These are phyloP conservation scores for Xerocomus nothofagi DNA, from an alignment of 1,284 basidiomycete genomes.

Conservation along the genomic window DNA sequence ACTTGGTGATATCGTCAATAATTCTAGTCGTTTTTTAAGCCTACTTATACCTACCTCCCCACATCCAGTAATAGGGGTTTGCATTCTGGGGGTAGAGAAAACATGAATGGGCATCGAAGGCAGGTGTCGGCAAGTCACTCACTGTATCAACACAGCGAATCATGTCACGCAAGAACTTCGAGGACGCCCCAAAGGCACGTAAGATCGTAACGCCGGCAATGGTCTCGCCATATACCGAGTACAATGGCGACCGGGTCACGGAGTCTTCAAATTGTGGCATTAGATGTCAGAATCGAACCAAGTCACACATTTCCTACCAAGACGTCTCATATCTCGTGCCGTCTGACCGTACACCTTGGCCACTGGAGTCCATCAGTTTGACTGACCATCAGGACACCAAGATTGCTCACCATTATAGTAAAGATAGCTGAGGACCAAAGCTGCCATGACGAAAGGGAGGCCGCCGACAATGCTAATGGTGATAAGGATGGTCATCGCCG, in stretches of 20 bases:
- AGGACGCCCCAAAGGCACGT: conserved; percentile 85
- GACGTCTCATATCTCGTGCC: conserved; percentile 84
- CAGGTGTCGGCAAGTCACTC: conserved; percentile 26
- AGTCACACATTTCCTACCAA: conserved; percentile 54
- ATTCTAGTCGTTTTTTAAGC: neutral
- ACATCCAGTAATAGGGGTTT: conserved; percentile 81
- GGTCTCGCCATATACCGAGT: conserved; percentile 90
- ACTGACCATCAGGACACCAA: neutral
- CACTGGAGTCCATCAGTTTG: conserved; percentile 30
- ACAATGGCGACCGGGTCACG: conserved; percentile 86
- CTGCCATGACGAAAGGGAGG: conserved; percentile 65
- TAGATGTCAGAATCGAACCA: neutral
- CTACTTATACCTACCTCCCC: conserved; percentile 58
- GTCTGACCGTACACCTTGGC: conserved; percentile 78
- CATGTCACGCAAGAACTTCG: conserved; percentile 87
- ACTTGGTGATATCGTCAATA: conserved; percentile 41
- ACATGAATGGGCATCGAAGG: neutral
- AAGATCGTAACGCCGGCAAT: conserved; percentile 87
- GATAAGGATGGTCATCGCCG: conserved; percentile 63
- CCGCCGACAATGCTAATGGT: conserved; percentile 86
- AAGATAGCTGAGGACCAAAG: conserved; percentile 56
- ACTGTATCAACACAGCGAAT: conserved; percentile 81
- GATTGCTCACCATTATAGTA: conserved; percentile 66
- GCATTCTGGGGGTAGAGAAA: conserved; percentile 50
- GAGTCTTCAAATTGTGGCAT: conserved; percentile 55